Percentiles rank a stretch among this genome's conserved stretches.
phyloP scores from a whole-genome alignment of 2,329 filamentous ascomycete species.

The Botrytis pseudocinerea region DNA sequence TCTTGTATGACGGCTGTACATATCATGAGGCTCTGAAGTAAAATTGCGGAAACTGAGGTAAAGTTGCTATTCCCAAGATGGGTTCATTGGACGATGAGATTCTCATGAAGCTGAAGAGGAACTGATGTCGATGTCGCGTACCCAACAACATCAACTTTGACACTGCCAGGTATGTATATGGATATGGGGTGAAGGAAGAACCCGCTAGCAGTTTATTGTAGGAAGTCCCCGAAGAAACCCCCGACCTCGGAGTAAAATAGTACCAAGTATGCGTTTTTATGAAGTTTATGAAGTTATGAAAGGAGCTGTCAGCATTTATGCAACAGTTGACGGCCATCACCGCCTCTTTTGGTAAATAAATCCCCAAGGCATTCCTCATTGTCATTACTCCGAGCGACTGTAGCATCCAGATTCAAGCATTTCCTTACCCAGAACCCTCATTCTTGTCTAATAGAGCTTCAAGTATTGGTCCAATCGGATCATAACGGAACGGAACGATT shows the following conservation, averaged over 20 bases:
- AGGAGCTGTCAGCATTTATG: background rate
- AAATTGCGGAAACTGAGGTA: background rate
- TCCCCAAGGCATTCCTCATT: background rate
- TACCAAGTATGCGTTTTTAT: background rate
- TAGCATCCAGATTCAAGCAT: background rate
- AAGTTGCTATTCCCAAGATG: too few relatives aligned
- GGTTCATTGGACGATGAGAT: too few relatives aligned
- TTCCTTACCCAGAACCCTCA: background rate
- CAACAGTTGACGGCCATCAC: background rate
- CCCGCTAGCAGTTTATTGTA: background rate
- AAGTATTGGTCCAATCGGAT: slow-evolving; percentile 21
- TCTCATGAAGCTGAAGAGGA: too few relatives aligned
- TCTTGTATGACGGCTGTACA: background rate
- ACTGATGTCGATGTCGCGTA: too few relatives aligned
- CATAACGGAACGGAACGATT: background rate
- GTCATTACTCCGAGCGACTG: background rate
- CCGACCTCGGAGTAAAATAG: slow-evolving; percentile 13
- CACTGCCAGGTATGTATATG: too few relatives aligned
- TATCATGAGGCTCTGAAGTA: background rate
- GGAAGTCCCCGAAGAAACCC: background rate
- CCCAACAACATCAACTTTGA: too few relatives aligned
- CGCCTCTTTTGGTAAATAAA: background rate
- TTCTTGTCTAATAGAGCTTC: background rate
- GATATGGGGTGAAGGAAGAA: too few relatives aligned
- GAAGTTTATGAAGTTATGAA: slow-evolving; percentile 7